Evolutionary conservation across 139 green algal genomes (phyloP), one percentile per base, ranked within the genome.

Genomic region (Ettlia oleoabundans): DNA sequence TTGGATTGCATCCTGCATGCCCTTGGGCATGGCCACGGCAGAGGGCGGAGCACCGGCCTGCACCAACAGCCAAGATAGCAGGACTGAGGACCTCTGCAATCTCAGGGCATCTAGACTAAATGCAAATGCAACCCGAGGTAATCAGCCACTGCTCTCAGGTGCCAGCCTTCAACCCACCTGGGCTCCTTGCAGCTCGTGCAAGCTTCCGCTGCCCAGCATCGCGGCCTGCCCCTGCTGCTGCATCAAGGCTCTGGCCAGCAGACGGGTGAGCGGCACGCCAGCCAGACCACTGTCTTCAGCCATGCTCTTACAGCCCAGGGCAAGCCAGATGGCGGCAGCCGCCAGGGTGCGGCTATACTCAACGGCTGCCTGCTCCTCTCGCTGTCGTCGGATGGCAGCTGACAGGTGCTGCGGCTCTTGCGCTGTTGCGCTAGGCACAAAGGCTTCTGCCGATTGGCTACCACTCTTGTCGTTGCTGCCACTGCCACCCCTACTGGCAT

Each of bases 211-310:
- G 55, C 15, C 47, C 47, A 58, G 47, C 47, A 10, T 58, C 47
- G 47, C 47, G n/a, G n/a, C 15, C 47, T 15, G 55, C 55, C 15
- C 21, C 21, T 28, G 33, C 1, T 21, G 15, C 4, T 42, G 8
- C 65, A 51, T n/a, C 13, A 80, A 53, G 24, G 53, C 24, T 35
- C 52, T 80, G 52, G 52, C 73, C 53, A 80, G 53, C 53, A 51
- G 24, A 52, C 73, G 73, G 22, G 30, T 37, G 52, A 80, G 52
- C 6, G 51, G 38, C 10, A 15, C 35, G 9, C 52, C 51, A 4
- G 35, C 53, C 37, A 68, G 32, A 1, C 15, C n/a, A 2, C 40
- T n/a, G 30, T 32, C n/a, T 32, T 77, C 70, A 19, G 38, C 70
- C 42, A 43, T n/a, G 7, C 32, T 18, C 70, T 77, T 77, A 32